phyloP scores from a whole-genome alignment of 495 filamentous ascomycete genomes.

The Penicillium herquei region DNA sequence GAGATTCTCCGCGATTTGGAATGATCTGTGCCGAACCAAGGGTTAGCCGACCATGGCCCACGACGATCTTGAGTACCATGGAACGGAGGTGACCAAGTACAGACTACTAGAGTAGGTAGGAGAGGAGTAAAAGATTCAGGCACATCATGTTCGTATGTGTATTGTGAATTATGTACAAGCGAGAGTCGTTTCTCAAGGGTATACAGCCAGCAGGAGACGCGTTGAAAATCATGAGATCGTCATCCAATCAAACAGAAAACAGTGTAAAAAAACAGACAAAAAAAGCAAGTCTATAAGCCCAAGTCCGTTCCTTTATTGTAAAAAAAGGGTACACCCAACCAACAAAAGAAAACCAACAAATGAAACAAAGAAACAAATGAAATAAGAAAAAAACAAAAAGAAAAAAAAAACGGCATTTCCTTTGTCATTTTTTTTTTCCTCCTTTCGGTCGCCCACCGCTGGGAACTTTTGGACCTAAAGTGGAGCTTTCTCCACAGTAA shows the following conservation, averaged over 20 bases:
- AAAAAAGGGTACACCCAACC: not conserved
- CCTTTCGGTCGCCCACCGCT: not conserved
- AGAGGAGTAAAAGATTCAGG: not conserved
- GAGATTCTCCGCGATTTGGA: slow-evolving; percentile 1
- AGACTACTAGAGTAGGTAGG: not conserved
- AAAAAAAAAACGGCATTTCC: not conserved
- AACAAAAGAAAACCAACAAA: not conserved
- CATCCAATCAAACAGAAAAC: slow-evolving; percentile 1
- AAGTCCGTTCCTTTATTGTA: slow-evolving; percentile 1
- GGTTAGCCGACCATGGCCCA: not conserved
- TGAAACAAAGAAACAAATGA: not conserved
- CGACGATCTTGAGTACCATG: not conserved
- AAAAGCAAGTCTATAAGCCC: not conserved
- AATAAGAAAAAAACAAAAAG: not conserved
- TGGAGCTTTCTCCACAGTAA: slow-evolving; percentile 6
- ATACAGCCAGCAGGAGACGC: slow-evolving; percentile 13
- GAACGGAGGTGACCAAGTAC: not conserved
- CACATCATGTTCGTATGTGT: not conserved
- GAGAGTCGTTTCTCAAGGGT: slow-evolving; percentile 6
- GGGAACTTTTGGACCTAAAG: slow-evolving; percentile 4
- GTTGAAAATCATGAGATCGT: slow-evolving; percentile 17
- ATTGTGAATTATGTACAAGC: slow-evolving; percentile 6
- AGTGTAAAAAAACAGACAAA: not conserved
- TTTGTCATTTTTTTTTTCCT: not conserved
- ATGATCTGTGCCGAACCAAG: not conserved